Evolutionary conservation across 108 stramenopile genomes (phyloP), one percentile per base, ranked within the genome.

Genomic region (Pelagomonas calceolata): DNA sequence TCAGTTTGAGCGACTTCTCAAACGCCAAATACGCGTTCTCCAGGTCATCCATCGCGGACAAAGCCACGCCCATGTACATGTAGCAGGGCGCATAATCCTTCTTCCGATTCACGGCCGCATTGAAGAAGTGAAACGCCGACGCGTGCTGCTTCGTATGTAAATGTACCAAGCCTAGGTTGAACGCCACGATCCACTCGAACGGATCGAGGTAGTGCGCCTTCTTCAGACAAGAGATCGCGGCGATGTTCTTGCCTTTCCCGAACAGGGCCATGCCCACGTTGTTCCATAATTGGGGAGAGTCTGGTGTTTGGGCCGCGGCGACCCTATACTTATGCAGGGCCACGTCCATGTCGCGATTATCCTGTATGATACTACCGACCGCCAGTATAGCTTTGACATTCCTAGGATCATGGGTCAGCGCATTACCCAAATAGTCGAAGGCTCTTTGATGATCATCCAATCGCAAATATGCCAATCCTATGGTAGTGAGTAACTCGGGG

Each of bases 221-320:
- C 84, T 86, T 86, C 29, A 87, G 77, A 46, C 85, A 87, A 32
- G 86, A 73, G 17, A 86, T 78, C 0, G 79, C 80, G 32, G 85
- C 84, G 26, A 87, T 79, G 66, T 81, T 72, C 36, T 76, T 73
- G 17, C 46, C 69, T 81, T 85, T 85, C 32, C 86, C 85, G 70
- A 84, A 86, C 60, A 87, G 86, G 74, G 85, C 86, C 86, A 87
- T 87, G 45, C 86, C 86, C 45, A 87, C 73, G 69, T 87, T 87
- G 75, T 87, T 87, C 86, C 86, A 87, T 17, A 87, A 77, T 71
- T 87, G 85, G n/a, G 86, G 80, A 32, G 74, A 67, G 77, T 87
- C 74, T 17, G 86, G 86, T 7, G 80, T 85, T 72, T 80, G 71
- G 29, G 71, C 78, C 18, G 86, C 86, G 0, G 85, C 85, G 0